Evolutionary conservation across 23 red algal species (phyloP).

Genomic region (Gracilaria vermiculophylla): DNA sequence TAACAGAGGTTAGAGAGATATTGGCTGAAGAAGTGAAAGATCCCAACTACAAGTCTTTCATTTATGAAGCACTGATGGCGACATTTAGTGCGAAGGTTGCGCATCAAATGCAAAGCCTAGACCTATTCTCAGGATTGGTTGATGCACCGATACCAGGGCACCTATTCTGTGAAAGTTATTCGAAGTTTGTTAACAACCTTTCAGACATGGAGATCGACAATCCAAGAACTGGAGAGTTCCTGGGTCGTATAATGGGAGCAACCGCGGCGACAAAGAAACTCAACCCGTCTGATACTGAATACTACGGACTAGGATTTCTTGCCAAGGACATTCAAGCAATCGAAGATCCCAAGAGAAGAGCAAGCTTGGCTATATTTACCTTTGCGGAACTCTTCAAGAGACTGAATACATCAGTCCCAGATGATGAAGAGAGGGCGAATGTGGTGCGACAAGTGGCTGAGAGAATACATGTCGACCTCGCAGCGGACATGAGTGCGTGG

Average conservation of each 20-base stretch:
- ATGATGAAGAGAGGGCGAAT: background rate
- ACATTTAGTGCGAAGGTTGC: constrained; percentile 37
- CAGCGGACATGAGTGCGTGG: constrained; percentile 27
- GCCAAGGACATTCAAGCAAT: constrained; percentile 14
- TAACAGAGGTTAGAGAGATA: constrained; percentile 21
- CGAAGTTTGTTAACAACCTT: constrained; percentile 13
- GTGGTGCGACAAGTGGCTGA: background rate
- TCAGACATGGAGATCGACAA: constrained; percentile 75
- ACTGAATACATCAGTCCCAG: constrained; percentile 15
- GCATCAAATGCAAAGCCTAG: constrained; percentile 23
- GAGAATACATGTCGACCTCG: constrained; percentile 41
- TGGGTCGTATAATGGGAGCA: constrained; percentile 38
- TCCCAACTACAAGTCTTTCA: constrained; percentile 49
- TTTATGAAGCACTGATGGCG: constrained; percentile 49
- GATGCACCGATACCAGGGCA: background rate
- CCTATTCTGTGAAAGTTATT: constrained; percentile 6
- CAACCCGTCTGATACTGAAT: background rate
- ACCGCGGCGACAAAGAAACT: constrained; percentile 38
- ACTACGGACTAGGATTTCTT: constrained; percentile 58
- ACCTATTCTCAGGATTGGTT: constrained; percentile 33
- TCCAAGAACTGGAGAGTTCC: constrained; percentile 46
- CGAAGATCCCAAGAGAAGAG: constrained; percentile 30
- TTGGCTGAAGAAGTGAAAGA: constrained; percentile 49
- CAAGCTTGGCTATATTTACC: constrained; percentile 40
- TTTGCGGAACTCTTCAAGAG: constrained; percentile 37